Conservation (phyloP, 495 filamentous ascomycete genomes). For the Chlorociboria aeruginascens region DNA sequence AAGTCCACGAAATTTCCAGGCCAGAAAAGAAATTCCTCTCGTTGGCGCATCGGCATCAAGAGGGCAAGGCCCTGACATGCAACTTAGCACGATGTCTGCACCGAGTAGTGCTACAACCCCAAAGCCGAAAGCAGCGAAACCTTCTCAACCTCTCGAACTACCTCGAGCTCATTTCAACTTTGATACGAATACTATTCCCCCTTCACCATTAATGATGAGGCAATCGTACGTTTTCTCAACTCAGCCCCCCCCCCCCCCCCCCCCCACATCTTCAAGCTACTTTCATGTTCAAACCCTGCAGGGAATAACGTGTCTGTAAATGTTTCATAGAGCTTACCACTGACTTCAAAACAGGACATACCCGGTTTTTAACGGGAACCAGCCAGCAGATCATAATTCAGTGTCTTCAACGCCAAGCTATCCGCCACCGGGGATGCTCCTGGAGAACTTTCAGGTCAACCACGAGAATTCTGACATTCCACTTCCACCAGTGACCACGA, state of each 20-base stretch:
- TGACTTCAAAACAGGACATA: conserved; percentile 20
- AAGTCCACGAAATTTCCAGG: conserved; percentile 70
- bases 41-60: conserved; percentile 61
- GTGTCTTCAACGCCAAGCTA: conserved; percentile 22
- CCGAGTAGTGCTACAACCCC: conserved; percentile 26
- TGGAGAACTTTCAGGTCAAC: conserved; percentile 32
- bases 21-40: conserved; percentile 63
- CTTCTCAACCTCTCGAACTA: conserved; percentile 33
- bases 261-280: neutral
- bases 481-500: conserved; percentile 9
- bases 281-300: no score
- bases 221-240: conserved; percentile 11
- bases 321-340: conserved; percentile 6
- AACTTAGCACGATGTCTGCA: conserved; percentile 9
- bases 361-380: conserved; percentile 27
- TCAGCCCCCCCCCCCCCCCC: conserved; percentile 2
- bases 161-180: conserved; percentile 39
- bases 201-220: conserved; percentile 25
- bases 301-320: neutral
- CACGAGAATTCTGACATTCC: conserved; percentile 33
- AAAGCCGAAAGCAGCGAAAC: conserved; percentile 33
- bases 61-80: conserved; percentile 30
- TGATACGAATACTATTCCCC: conserved; percentile 38
- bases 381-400: conserved; percentile 30
- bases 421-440: conserved; percentile 35